A percentile compares a stretch with the other conserved stretches of the same genome.
These are phyloP conservation scores for Pelargonium myrrhifolium DNA, from an alignment of 441 rosid genomes.

Conservation along the genomic window DNA sequence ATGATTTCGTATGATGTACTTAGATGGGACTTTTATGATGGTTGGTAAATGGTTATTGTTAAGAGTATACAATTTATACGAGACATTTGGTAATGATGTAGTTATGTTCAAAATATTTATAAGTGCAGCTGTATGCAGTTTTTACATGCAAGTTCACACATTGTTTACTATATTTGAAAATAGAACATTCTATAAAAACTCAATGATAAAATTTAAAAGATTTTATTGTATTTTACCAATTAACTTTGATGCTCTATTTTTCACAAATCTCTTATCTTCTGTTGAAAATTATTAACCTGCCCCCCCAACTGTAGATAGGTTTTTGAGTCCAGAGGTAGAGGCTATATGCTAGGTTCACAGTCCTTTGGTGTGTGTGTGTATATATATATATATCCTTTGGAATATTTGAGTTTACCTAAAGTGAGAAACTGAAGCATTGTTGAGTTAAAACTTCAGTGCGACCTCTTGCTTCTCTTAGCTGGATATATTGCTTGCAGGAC, in stretches of 20 bases:
- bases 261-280: constrained; percentile 16
- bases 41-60: no score
- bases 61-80: no score
- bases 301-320: neutral
- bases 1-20: neutral
- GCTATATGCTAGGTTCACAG: neutral
- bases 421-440: neutral
- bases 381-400: no score
- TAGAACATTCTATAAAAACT: neutral
- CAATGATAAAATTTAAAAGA: neutral
- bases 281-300: constrained; percentile 10
- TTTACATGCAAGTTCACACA: neutral
- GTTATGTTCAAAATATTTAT: neutral
- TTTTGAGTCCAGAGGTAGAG: neutral
- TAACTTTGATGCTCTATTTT: neutral
- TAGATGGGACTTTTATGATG: no score
- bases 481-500: constrained; percentile 31
- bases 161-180: neutral
- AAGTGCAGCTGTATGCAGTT: neutral
- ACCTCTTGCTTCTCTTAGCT: neutral
- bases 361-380: no score
- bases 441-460: neutral
- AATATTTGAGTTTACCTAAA: neutral
- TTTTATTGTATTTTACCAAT: neutral
- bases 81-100: no score